Conservation (phyloP, 495 filamentous ascomycete species). For the Talaromyces nanjingensis region DNA sequence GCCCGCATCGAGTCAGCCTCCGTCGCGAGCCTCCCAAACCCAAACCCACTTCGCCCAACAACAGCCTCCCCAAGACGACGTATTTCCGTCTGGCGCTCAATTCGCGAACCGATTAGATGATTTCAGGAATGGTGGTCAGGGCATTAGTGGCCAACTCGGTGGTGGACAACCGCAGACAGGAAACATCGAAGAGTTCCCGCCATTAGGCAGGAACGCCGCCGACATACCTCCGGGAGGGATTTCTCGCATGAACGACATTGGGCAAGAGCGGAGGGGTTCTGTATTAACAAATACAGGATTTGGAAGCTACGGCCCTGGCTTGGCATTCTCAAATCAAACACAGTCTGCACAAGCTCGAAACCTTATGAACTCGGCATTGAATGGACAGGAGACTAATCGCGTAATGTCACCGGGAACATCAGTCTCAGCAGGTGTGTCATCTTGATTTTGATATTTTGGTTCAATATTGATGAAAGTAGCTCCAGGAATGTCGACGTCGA, state of each 20-base stretch:
- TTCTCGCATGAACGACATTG: slow-evolving; percentile 42
- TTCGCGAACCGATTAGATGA: slow-evolving; percentile 51
- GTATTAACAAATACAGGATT: slow-evolving; percentile 63
- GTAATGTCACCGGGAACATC: slow-evolving; percentile 25
- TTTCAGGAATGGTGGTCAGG: slow-evolving; percentile 54
- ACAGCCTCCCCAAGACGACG: slow-evolving; percentile 51
- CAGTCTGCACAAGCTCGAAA: slow-evolving; percentile 24
- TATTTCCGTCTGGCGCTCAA: slow-evolving; percentile 44
- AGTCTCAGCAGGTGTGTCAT: slow-evolving; percentile 14
- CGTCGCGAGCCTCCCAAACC: slow-evolving; percentile 42
- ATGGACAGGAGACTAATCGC: slow-evolving; percentile 23
- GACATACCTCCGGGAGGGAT: slow-evolving; percentile 22
- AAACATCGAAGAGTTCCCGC: slow-evolving; percentile 78
- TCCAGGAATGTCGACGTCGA: slow-evolving; percentile 32
- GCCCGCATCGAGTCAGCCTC: slow-evolving; percentile 41
- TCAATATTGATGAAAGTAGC: not conserved
- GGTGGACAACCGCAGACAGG: slow-evolving; percentile 57
- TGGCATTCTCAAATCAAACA: slow-evolving; percentile 33
- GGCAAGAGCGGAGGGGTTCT: slow-evolving; percentile 56
- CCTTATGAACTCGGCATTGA: slow-evolving; percentile 20
- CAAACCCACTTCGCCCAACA: slow-evolving; percentile 50
- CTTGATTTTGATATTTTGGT: not conserved
- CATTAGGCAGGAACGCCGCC: slow-evolving; percentile 63
- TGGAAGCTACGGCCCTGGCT: slow-evolving; percentile 44
- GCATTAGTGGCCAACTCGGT: slow-evolving; percentile 48